Conservation (phyloP, 2,329 filamentous ascomycete genomes). For the Colletotrichum trifolii region DNA sequence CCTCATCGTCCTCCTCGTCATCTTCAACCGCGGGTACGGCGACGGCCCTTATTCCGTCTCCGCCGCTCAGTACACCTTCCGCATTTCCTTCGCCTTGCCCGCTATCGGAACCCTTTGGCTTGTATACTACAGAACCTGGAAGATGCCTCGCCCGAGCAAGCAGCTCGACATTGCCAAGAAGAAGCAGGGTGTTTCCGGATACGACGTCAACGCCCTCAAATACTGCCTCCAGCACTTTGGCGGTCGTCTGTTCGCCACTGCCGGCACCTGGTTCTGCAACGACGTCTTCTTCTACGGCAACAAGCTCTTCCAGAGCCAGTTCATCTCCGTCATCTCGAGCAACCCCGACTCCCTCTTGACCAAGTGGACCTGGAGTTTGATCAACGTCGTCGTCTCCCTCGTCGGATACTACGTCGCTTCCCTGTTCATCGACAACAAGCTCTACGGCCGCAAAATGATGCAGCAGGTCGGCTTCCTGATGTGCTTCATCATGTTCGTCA, state of each 20-base stretch:
- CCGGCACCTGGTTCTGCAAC: constrained; percentile 93
- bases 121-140: constrained; percentile 94
- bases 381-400: constrained; percentile 89
- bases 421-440: constrained; percentile 92
- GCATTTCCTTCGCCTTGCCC: constrained; percentile 90
- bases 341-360: constrained; percentile 80
- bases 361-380: constrained; percentile 90
- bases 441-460: constrained; percentile 97
- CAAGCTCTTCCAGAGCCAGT: constrained; percentile 95
- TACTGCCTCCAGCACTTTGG: constrained; percentile 87
- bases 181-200: constrained; percentile 82
- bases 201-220: constrained; percentile 85
- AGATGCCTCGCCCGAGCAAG: constrained; percentile 90
- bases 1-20: constrained; percentile 85
- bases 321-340: constrained; percentile 84
- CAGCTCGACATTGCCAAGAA: constrained; percentile 86
- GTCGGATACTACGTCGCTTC: constrained; percentile 91
- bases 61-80: constrained; percentile 91
- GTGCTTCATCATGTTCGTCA: constrained; percentile 92
- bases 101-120: constrained; percentile 93
- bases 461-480: constrained; percentile 93
- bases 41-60: constrained; percentile 80
- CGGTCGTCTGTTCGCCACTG: constrained; percentile 85
- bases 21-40: constrained; percentile 72
- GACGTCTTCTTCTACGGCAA: constrained; percentile 99